Base-by-base conservation (phyloP, 75 land plant genomes). In the Ceratopteris richardii region DNA sequence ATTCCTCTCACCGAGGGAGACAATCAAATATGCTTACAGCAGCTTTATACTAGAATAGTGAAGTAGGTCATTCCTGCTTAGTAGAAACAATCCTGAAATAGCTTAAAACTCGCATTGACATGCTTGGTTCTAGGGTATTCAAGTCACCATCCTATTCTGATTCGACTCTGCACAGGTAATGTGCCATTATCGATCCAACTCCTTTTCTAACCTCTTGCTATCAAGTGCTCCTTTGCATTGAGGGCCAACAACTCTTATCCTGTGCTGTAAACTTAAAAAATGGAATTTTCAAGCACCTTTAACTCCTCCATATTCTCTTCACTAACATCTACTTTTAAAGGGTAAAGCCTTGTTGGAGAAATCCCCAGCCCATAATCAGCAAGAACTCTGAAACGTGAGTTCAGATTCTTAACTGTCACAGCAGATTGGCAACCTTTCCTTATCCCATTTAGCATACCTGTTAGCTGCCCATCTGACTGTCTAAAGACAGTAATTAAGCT, bases 401-500 rank as follows among this genome's bases (percentile, higher is more conserved):
- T 29, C 6, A 86, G 66, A 9, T 64, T n/a, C 21, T 74, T 26
- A 21, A 77, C 36, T 28, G 47, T 65, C 0, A 57, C 24, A 25
- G 64, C 30, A 53, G 78, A 54, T 19, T 52, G 41, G 18, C 18
- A n/a, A 11, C 90, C 90, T 66, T 50, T 65, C 25, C 90, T 71
- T 20, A 86, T 72, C 36, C 77, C 71, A 54, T 75, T 77, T 39
- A 86, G 71, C 68, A 86, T 60, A 55, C 59, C 65, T 3, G 80
- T 57, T 23, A 83, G 61, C 18, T 52, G 51, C 40, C 22, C 14
- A 52, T 86, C 81, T 3, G 71, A 56, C 57, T 86, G 90, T 28
- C 90, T 64, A 39, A 67, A 86, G 30, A 80, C 71, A 23, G n/a
- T 61, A 52, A 0, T 69, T 71, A 23, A 86, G 72, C 62, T 83